Evolutionary conservation across 768 basidiomycete species (phyloP).

Genomic region (Chalciporus sphaerocephalus): DNA sequence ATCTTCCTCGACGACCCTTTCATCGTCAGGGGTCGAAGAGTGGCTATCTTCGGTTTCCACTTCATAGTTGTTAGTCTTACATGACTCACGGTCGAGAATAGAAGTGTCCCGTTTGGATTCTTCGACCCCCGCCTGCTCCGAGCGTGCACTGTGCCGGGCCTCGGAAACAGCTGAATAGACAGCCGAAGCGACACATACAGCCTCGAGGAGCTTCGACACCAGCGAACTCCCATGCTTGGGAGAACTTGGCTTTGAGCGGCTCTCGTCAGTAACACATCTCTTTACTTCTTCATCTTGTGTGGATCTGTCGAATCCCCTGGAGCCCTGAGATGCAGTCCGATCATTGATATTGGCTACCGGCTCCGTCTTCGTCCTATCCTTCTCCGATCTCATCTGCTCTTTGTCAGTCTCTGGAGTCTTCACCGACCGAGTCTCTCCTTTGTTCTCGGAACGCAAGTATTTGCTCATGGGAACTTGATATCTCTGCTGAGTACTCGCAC

Average conservation of each 20-base stretch:
- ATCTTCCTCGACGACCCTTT: neutral
- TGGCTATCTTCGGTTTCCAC: neutral
- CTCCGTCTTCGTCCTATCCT: no score
- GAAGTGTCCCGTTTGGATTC: neutral
- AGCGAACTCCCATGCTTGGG: conserved; percentile 8
- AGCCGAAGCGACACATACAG: conserved; percentile 10
- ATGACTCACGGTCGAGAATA: neutral
- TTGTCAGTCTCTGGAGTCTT: neutral
- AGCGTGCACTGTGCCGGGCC: conserved; percentile 1
- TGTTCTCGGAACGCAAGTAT: conserved; percentile 2
- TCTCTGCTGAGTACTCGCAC: neutral
- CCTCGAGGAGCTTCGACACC: conserved; percentile 9
- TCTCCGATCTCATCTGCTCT: neutral
- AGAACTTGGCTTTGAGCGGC: neutral
- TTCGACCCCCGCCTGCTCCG: neutral
- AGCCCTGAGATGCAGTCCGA: neutral
- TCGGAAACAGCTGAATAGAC: conserved; percentile 10
- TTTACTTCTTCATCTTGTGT: neutral
- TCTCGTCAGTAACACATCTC: neutral
- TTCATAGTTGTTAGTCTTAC: neutral
- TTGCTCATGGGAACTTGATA: conserved; percentile 20
- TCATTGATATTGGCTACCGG: neutral
- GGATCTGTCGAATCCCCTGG: neutral
- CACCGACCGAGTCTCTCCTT: neutral
- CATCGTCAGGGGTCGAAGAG: neutral